Evolutionary conservation across 495 filamentous ascomycete species (phyloP).

Genomic region (Acidiella bohemica): DNA sequence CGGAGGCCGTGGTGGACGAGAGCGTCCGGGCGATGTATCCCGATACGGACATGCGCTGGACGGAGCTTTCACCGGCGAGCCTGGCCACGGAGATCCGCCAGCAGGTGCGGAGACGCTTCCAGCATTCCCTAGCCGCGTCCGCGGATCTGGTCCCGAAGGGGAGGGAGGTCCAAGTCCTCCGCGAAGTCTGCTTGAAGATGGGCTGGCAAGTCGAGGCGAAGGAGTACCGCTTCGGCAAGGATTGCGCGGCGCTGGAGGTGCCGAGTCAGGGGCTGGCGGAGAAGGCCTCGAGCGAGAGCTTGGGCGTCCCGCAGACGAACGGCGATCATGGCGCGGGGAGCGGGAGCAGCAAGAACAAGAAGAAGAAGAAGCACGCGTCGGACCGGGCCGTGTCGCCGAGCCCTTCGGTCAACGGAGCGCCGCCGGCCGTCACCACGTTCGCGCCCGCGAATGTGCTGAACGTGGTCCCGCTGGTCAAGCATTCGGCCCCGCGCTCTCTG

Average conservation of each 20-base stretch:
- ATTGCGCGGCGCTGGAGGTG: no score
- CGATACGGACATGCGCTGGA: constrained; percentile 71
- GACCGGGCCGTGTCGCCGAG: constrained; percentile 38
- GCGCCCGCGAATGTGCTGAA: constrained; percentile 76
- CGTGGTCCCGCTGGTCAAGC: constrained; percentile 84
- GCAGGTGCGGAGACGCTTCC: constrained; percentile 61
- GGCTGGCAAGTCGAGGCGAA: constrained; percentile 78
- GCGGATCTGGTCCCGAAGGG: constrained; percentile 50
- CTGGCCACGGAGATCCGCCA: constrained; percentile 56
- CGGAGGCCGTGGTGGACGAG: constrained; percentile 63
- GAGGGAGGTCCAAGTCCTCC: constrained; percentile 69
- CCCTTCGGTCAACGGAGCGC: constrained; percentile 33
- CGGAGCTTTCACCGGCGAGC: constrained; percentile 56
- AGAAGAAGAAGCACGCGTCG: constrained; percentile 50
- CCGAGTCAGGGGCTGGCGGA: constrained; percentile 7
- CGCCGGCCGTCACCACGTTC: constrained; percentile 57
- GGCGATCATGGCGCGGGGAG: constrained; percentile 25
- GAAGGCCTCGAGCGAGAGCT: constrained; percentile 27
- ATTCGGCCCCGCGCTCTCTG: constrained; percentile 70
- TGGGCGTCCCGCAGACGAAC: constrained; percentile 29
- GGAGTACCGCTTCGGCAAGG: constrained; percentile 59
- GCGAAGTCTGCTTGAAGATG: constrained; percentile 79
- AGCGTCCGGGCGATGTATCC: constrained; percentile 59
- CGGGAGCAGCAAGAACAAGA: constrained; percentile 57
- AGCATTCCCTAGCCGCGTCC: constrained; percentile 57